Evolutionary conservation across 1,284 basidiomycete genomes (phyloP).

Genomic region (Ustilago lituana): DNA sequence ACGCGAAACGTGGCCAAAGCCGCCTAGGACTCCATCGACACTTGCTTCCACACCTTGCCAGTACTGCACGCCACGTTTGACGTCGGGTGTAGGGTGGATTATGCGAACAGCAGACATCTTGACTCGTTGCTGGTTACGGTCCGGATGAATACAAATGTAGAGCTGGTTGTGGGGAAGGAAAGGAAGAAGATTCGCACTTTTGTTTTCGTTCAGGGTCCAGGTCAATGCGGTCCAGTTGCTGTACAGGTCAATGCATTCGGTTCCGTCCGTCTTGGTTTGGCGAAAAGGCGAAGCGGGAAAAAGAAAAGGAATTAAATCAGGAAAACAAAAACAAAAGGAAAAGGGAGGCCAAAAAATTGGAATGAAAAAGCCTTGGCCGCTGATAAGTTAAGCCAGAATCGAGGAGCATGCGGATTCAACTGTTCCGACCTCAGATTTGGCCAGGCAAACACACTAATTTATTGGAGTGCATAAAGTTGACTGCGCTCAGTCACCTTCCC

Average conservation of each 20-base stretch:
- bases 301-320: not conserved
- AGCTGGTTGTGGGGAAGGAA: not conserved
- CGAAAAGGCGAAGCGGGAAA: not conserved
- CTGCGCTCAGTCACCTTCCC: no score
- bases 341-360: not conserved
- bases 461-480: no score
- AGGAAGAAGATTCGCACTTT: constrained; percentile 6
- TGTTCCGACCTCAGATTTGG: constrained; percentile 6
- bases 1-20: constrained; percentile 63
- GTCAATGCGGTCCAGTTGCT: no score
- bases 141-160: no score
- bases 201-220: constrained; percentile 27
- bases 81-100: constrained; percentile 61
- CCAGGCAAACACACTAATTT: no score
- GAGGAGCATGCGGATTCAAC: not conserved
- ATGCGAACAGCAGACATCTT: constrained; percentile 45
- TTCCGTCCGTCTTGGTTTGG: no score
- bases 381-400: constrained; percentile 1
- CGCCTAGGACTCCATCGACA: constrained; percentile 64
- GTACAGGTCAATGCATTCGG: no score
- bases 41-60: constrained; percentile 64
- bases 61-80: constrained; percentile 62
- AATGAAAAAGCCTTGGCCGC: no score
- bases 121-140: no score
- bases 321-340: constrained; percentile 4